These are phyloP conservation scores for Chrysosporium queenslandicum DNA, from an alignment of 2,329 filamentous ascomycete genomes.

Conservation along the genomic window DNA sequence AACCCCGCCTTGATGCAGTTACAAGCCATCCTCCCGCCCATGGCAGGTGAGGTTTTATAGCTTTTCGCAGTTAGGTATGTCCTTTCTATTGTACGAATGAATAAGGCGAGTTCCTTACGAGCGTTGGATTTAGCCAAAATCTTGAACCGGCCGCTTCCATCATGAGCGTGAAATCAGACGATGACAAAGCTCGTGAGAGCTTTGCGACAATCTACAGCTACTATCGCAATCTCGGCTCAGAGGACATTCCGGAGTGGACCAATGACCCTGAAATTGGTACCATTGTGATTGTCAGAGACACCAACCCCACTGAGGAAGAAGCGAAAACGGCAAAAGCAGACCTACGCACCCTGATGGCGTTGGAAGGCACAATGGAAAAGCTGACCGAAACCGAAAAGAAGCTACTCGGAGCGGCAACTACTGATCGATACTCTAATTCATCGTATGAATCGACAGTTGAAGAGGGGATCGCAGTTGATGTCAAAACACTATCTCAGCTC, in stretches of 20 bases:
- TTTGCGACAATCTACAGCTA: constrained; percentile 6
- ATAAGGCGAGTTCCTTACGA: too few species aligned
- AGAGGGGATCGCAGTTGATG: neutral
- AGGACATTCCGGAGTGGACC: neutral
- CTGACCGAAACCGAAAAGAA: neutral
- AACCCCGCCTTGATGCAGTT: too few species aligned
- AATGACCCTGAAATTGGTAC: constrained; percentile 2
- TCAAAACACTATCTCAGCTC: neutral
- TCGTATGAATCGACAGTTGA: neutral
- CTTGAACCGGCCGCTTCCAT: too few species aligned
- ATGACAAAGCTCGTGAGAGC: constrained; percentile 4
- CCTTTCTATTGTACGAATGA: too few species aligned
- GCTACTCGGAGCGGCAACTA: neutral
- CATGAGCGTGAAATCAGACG: neutral
- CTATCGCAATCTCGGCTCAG: neutral
- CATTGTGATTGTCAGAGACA: neutral
- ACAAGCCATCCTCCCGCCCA: too few species aligned
- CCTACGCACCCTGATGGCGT: neutral
- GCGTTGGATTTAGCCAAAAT: too few species aligned
- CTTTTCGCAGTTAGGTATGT: too few species aligned
- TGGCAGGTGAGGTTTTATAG: too few species aligned
- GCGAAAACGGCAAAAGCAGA: neutral
- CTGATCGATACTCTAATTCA: neutral
- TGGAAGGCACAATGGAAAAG: neutral
- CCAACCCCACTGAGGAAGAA: neutral